phyloP scores from a whole-genome alignment of 345 rosid species.

The Conringia planisiliqua region DNA sequence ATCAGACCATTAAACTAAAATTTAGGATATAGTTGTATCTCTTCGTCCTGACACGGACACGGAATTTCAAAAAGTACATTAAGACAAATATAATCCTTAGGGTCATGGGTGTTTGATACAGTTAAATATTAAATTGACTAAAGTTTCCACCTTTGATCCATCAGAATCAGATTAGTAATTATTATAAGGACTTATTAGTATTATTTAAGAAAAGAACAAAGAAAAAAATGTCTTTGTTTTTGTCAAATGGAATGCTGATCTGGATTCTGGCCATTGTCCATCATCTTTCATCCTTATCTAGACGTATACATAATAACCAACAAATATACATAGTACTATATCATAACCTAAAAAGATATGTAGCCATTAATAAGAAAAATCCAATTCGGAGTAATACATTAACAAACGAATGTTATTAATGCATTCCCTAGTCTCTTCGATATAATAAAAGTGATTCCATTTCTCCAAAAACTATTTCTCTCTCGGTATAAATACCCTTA shows the following conservation, averaged over 20 bases:
- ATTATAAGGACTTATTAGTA: background rate
- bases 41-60: constrained; percentile 11
- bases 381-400: background rate
- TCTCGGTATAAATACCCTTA: constrained; percentile 9
- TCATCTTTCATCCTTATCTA: constrained; percentile 12
- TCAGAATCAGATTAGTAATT: background rate
- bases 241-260: constrained; percentile 26
- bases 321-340: background rate
- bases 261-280: background rate
- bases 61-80: background rate
- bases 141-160: background rate
- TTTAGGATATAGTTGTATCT: background rate
- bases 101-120: background rate
- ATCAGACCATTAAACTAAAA: background rate
- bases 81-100: background rate
- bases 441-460: background rate
- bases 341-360: background rate
- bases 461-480: background rate
- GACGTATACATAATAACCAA: background rate
- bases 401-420: constrained; percentile 8
- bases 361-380: background rate
- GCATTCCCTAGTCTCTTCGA: constrained; percentile 1
- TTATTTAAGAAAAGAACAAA: background rate
- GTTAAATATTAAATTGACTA: background rate
- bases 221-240: background rate